These are phyloP conservation scores for Priceomyces melissophilus DNA, from an alignment of 805 yeast genomes.

Conservation along the genomic window DNA sequence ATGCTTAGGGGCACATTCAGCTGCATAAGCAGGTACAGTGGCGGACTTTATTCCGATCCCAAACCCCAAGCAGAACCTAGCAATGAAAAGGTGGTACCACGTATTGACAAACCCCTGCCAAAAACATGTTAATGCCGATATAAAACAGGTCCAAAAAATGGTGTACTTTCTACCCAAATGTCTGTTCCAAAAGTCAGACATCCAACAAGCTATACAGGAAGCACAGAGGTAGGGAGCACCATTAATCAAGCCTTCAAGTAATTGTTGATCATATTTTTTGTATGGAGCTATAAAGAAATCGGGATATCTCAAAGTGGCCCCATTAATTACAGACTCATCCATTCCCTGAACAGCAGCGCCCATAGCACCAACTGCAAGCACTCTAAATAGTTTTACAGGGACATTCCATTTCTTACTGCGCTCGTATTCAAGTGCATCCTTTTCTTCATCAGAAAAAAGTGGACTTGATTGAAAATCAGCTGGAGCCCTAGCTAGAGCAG, in stretches of 20 bases:
- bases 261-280: slow-evolving; percentile 31
- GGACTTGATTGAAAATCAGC: slow-evolving; percentile 54
- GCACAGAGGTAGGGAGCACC: slow-evolving; percentile 66
- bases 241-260: slow-evolving; percentile 59
- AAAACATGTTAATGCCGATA: slow-evolving; percentile 57
- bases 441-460: slow-evolving; percentile 44
- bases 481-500: slow-evolving; percentile 57
- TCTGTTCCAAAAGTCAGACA: slow-evolving; percentile 51
- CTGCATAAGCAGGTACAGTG: slow-evolving; percentile 66
- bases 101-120: slow-evolving; percentile 66
- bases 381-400: slow-evolving; percentile 47
- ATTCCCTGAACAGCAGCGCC: slow-evolving; percentile 73
- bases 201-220: slow-evolving; percentile 58
- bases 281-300: slow-evolving; percentile 46
- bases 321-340: slow-evolving; percentile 71
- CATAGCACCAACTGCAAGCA: slow-evolving; percentile 58
- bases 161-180: slow-evolving; percentile 57
- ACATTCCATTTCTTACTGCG: slow-evolving; percentile 43
- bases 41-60: slow-evolving; percentile 68
- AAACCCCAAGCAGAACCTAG: slow-evolving; percentile 53
- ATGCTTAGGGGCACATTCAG: slow-evolving; percentile 58
- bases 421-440: slow-evolving; percentile 46
- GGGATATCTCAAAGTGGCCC: slow-evolving; percentile 63
- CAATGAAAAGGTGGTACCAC: slow-evolving; percentile 59
- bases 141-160: slow-evolving; percentile 56